phyloP scores from a whole-genome alignment of 495 filamentous ascomycete genomes.

The Podospora tetraspora region DNA sequence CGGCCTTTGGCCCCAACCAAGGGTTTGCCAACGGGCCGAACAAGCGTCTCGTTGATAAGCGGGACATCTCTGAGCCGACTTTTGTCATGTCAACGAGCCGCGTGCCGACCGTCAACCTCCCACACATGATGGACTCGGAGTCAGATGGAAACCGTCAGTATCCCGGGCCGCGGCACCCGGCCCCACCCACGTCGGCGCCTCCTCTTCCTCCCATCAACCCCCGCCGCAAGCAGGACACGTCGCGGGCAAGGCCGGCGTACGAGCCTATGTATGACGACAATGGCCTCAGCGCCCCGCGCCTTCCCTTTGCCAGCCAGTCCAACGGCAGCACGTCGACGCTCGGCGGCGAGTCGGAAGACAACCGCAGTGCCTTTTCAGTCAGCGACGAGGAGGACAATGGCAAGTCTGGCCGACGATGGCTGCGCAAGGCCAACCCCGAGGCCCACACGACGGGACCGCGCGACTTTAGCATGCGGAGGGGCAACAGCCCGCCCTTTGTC shows the following conservation, averaged over 20 bases:
- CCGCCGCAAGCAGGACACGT: slow-evolving; percentile 54
- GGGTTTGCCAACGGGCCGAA: slow-evolving; percentile 27
- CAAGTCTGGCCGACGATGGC: slow-evolving; percentile 36
- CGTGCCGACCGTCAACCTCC: slow-evolving; percentile 60
- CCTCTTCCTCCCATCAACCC: slow-evolving; percentile 69
- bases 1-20: slow-evolving; percentile 24
- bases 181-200: slow-evolving; percentile 35
- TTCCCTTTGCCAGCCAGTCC: slow-evolving; percentile 20
- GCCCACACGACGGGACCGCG: slow-evolving; percentile 41
- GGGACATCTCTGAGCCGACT: slow-evolving; percentile 76
- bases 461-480: slow-evolving; percentile 39
- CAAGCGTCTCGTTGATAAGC: slow-evolving; percentile 67
- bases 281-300: slow-evolving; percentile 27
- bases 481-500: slow-evolving; percentile 33
- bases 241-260: slow-evolving; percentile 40
- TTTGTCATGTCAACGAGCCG: slow-evolving; percentile 74
- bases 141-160: slow-evolving; percentile 20
- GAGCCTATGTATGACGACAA: slow-evolving; percentile 36
- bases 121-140: slow-evolving; percentile 24
- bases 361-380: slow-evolving; percentile 45
- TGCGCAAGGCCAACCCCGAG: slow-evolving; percentile 43
- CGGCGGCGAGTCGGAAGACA: slow-evolving; percentile 28
- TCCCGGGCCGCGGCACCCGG: slow-evolving; percentile 36
- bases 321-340: slow-evolving; percentile 19
- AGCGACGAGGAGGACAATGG: slow-evolving; percentile 46